Conservation (phyloP, 768 basidiomycete species). For the Amanita pallidorosea region DNA sequence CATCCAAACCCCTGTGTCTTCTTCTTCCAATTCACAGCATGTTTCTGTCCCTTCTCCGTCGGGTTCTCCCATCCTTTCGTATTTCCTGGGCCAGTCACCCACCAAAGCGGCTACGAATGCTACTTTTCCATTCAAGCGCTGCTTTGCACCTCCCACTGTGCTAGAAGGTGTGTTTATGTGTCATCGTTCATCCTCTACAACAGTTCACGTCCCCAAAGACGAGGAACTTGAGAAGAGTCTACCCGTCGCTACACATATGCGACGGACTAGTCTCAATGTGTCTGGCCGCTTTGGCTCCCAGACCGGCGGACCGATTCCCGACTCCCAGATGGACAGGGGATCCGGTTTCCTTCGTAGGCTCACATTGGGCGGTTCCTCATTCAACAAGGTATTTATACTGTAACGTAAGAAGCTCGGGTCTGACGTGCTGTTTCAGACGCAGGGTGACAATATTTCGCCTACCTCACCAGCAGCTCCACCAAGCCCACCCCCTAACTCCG, state of each 20-base stretch:
- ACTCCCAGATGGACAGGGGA: constrained; percentile 51
- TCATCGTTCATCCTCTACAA: neutral
- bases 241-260: constrained; percentile 35
- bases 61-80: constrained; percentile 61
- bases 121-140: constrained; percentile 53
- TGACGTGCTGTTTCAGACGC: constrained; percentile 15
- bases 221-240: constrained; percentile 32
- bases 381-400: constrained; percentile 39
- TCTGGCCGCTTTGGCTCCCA: constrained; percentile 44
- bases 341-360: constrained; percentile 65
- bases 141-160: constrained; percentile 43
- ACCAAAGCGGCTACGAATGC: constrained; percentile 32
- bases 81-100: constrained; percentile 56
- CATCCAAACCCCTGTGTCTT: constrained; percentile 39
- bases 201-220: constrained; percentile 9
- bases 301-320: constrained; percentile 25
- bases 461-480: constrained; percentile 24
- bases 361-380: constrained; percentile 49
- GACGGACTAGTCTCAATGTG: constrained; percentile 50
- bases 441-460: constrained; percentile 17
- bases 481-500: constrained; percentile 41
- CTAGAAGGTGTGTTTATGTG: constrained; percentile 42
- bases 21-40: constrained; percentile 28
- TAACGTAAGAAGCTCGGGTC: neutral
- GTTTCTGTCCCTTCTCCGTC: constrained; percentile 43